phyloP scores from a whole-genome alignment of 352 stramenopile genomes.

The Phytophthora pluvialis region DNA sequence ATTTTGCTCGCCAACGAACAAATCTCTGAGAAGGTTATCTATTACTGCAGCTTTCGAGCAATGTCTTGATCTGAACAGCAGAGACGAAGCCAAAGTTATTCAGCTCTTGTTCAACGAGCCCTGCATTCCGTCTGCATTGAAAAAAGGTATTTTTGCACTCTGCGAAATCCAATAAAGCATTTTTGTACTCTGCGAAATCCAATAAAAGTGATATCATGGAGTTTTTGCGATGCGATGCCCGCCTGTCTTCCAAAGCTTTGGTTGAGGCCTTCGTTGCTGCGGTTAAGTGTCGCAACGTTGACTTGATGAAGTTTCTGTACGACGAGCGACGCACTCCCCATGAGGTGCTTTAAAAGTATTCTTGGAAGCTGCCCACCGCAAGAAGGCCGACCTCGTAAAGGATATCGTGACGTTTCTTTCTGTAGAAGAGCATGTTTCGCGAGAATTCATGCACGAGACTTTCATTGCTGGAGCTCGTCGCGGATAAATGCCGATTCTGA shows the following conservation, averaged over 20 bases:
- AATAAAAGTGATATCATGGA: background rate
- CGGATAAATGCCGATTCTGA: slow-evolving; percentile 1
- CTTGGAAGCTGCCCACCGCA: slow-evolving; percentile 2
- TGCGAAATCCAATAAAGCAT: too few species aligned
- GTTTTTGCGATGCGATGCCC: background rate
- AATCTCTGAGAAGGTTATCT: background rate
- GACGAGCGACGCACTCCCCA: background rate
- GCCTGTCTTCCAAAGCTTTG: background rate
- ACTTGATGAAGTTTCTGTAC: background rate
- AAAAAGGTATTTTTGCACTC: background rate
- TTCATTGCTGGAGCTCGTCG: slow-evolving; percentile 5
- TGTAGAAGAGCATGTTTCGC: background rate
- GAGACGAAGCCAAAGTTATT: background rate
- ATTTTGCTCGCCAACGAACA: slow-evolving; percentile 1
- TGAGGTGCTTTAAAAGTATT: background rate
- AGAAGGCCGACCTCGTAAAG: background rate
- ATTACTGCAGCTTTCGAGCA: too few species aligned
- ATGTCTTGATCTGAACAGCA: too few species aligned
- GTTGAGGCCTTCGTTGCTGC: background rate
- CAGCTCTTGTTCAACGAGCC: slow-evolving; percentile 1
- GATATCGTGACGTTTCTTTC: background rate
- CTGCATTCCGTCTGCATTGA: background rate
- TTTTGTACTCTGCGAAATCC: too few species aligned
- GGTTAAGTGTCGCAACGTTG: background rate
- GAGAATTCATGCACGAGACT: slow-evolving; percentile 1